A percentile compares a stretch with the other conserved stretches of the same genome.
Evolutionary conservation across 768 basidiomycete genomes (phyloP).

Genomic region (Termitomyces sp.): DNA sequence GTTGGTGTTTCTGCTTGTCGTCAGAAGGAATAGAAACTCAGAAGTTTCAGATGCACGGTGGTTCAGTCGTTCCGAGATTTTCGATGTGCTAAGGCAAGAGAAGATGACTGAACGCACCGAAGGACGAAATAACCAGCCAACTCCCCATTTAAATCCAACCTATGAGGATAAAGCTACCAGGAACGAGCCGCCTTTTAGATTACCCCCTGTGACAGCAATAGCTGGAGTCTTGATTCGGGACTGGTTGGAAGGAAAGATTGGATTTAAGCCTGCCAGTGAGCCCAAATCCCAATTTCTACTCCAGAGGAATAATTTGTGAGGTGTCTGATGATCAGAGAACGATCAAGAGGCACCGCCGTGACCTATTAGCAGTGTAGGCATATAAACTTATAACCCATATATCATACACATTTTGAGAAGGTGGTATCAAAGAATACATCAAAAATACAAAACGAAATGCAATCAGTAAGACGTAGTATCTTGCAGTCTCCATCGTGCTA

Average conservation of each 20-base stretch:
- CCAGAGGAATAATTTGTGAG: conserved; percentile 6
- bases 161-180: conserved; percentile 19
- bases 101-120: conserved; percentile 37
- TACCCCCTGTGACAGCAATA: conserved; percentile 76
- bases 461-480: conserved; percentile 67
- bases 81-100: conserved; percentile 55
- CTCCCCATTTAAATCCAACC: conserved; percentile 8
- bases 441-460: neutral
- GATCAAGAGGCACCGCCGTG: neutral
- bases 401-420: conserved; percentile 7
- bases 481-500: conserved; percentile 67
- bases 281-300: neutral
- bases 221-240: conserved; percentile 82
- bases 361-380: neutral
- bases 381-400: conserved; percentile 8
- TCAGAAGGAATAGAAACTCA: neutral
- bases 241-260: conserved; percentile 65
- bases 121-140: conserved; percentile 22
- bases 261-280: conserved; percentile 21
- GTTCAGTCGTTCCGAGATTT: conserved; percentile 76
- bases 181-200: conserved; percentile 51
- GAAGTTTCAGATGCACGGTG: conserved; percentile 70
- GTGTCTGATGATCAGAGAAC: neutral
- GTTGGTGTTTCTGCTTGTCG: conserved; percentile 31
- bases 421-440: conserved; percentile 1